Evolutionary conservation across 805 yeast genomes (phyloP), one percentile per base, ranked within the genome.

Genomic region (Spathaspora hagerdaliae): DNA sequence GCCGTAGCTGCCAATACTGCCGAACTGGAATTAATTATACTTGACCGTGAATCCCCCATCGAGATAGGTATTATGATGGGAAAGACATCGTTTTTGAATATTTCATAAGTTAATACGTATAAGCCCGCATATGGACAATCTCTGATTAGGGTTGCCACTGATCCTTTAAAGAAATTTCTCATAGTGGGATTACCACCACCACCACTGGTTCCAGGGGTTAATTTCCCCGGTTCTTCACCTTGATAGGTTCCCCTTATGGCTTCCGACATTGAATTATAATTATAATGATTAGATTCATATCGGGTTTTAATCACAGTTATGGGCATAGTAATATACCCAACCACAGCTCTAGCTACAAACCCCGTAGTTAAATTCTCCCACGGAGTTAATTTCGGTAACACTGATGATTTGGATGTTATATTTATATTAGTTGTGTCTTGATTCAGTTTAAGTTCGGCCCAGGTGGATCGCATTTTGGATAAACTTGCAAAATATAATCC

Each of bases 71-170:
- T 33, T 29, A 61, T 6, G 4, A 50, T 37, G 5, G 92, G 89
- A 7, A 83, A 46, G 5, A 73, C 36, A 8, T 71, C 73, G 58
- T 90, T 90, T 44, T 71, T 71, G 54, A 82, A 73, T 47, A 82
- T 75, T 59, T 92, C 97, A 63, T 92, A 92, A 51, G 90, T 78
- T 33, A 90, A 65, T 27, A 94, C 89, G 57, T 94, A 92, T 4
- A 94, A 59, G 0, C 99, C 99, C 6, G 99, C 97, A 62, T 94
- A 87, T 0, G 99, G 99, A 24, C 96, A 95, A 65, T 94, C 99
- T 51, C 99, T 69, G 10, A 87, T 76, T 49, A 85, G 76, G 0
- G 99, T 94, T 2, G 95, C 96, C 1, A 86, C 81, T 55, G 85
- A 86, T 0, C 99, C 99, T 49, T 81, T 76, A 62, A 90, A 90